A percentile compares a stretch with the other conserved stretches of the same genome.
Evolutionary conservation across 208 protist genomes (phyloP).

Genomic region (Phytomonas sp.): DNA sequence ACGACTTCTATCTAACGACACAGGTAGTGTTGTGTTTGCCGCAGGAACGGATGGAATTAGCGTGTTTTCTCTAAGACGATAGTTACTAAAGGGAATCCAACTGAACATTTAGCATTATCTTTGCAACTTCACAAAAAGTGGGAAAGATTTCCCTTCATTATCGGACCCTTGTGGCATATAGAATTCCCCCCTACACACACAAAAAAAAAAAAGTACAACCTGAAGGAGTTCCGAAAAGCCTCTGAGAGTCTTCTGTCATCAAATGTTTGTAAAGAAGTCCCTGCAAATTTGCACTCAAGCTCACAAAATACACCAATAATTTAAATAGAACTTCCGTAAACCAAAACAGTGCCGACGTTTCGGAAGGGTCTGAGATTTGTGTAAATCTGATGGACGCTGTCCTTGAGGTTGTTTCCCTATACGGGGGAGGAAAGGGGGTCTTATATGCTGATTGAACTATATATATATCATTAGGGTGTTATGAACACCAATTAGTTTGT

Average conservation of each 20-base stretch:
- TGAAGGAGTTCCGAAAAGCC: background rate
- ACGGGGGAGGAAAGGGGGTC: background rate
- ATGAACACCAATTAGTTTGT: background rate
- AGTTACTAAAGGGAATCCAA: constrained; percentile 8
- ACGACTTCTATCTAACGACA: constrained; percentile 19
- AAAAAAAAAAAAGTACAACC: background rate
- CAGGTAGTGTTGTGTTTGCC: constrained; percentile 21
- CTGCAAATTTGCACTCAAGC: background rate
- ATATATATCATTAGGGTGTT: background rate
- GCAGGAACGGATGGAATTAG: background rate
- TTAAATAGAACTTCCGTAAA: background rate
- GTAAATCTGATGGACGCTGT: background rate
- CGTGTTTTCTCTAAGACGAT: background rate
- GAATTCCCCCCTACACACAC: background rate
- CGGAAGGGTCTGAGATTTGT: background rate
- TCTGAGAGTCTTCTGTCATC: background rate
- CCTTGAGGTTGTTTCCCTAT: background rate
- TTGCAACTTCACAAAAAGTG: background rate
- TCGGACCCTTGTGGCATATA: background rate
- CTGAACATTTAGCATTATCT: background rate
- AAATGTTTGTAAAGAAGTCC: background rate
- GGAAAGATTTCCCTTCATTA: background rate
- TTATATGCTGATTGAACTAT: background rate
- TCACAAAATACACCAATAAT: background rate
- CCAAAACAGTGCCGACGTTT: background rate